Conservation (phyloP, 2,329 filamentous ascomycete species). For the Trichoderma guizhouense region DNA sequence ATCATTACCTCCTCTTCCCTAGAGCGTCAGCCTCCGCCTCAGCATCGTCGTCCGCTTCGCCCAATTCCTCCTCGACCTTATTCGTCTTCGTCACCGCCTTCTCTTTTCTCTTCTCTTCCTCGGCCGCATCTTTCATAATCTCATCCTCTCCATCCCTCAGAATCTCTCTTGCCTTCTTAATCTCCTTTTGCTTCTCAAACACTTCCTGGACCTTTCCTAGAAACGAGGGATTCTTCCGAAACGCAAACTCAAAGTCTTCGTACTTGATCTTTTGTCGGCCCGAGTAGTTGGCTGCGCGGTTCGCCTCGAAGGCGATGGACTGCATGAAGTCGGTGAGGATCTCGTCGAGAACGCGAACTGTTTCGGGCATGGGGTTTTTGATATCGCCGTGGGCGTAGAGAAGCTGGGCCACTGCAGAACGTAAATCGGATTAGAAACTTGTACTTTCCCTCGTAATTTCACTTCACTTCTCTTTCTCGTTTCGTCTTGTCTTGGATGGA, state of each 20-base stretch:
- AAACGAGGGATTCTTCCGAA: slow-evolving; percentile 79
- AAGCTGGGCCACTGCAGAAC: slow-evolving; percentile 61
- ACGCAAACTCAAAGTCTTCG: slow-evolving; percentile 94
- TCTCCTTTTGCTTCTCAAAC: slow-evolving; percentile 80
- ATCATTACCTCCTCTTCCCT: slow-evolving; percentile 36
- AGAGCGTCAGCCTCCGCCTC: slow-evolving; percentile 41
- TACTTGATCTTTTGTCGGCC: slow-evolving; percentile 96
- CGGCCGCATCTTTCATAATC: slow-evolving; percentile 52
- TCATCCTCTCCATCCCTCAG: slow-evolving; percentile 65
- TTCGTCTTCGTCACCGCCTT: slow-evolving; percentile 27
- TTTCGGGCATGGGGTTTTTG: slow-evolving; percentile 73
- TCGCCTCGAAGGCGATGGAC: slow-evolving; percentile 86
- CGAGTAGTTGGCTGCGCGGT: slow-evolving; percentile 77
- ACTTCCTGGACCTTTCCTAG: slow-evolving; percentile 87
- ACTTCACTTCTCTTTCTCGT: neutral
- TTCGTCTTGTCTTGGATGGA: neutral
- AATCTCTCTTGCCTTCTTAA: slow-evolving; percentile 78
- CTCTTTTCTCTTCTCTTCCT: slow-evolving; percentile 40
- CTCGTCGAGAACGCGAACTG: slow-evolving; percentile 84
- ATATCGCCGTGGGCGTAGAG: slow-evolving; percentile 81
- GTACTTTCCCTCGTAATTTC: neutral
- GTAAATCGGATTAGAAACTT: neutral
- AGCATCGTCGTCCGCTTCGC: slow-evolving; percentile 51
- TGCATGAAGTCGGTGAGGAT: slow-evolving; percentile 96
- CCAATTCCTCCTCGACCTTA: slow-evolving; percentile 48